Evolutionary conservation across 2,329 filamentous ascomycete genomes (phyloP), one percentile per base, ranked within the genome.

Genomic region (Monilinia polystroma): DNA sequence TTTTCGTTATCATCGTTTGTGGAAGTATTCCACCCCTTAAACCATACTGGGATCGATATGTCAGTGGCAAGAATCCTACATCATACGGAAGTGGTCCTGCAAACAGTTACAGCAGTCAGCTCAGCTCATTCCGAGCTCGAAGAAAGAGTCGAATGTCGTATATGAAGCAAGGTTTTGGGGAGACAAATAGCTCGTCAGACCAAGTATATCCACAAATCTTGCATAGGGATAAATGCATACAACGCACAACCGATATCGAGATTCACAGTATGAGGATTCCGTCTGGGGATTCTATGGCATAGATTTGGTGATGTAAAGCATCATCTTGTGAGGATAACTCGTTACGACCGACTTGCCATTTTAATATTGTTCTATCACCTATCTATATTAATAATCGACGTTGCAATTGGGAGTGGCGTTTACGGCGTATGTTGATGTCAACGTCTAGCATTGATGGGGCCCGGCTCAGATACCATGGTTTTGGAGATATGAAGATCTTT

Each of bases 11-110:
- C 16, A 67, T 67, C n/a, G 35, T 67, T 5, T 64, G 60, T 35
- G 66, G 66, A n/a, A 57, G 52, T 29, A 58, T 67, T n/a, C 66
- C 66, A 16, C 60, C 59, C 14, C 62, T 67, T n/a, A 64, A 58
- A 38, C 54, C 66, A 12, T 55, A 45, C n/a, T 67, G 45, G 41
- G 59, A 67, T 23, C 29, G 38, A 52, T 60, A 7, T 18, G 10
- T 54, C 8, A 47, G n/a, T n/a, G 56, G 56, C 47, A 54, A 62
- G 47, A 43, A 5, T 11, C 45, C 56, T 18, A 32, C 18, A 18
- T 32, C 23, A 29, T 35, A 16, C 26, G 32, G 32, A 2, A 64
- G 53, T 32, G 58, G 55, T 7, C 18, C 18, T 29, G 62, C 16
- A 20, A 45, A 65, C 16, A 51, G 63, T 23, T 12, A 65, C 32